phyloP scores from a whole-genome alignment of 2,329 filamentous ascomycete genomes.

The Beauveria rudraprayagi region DNA sequence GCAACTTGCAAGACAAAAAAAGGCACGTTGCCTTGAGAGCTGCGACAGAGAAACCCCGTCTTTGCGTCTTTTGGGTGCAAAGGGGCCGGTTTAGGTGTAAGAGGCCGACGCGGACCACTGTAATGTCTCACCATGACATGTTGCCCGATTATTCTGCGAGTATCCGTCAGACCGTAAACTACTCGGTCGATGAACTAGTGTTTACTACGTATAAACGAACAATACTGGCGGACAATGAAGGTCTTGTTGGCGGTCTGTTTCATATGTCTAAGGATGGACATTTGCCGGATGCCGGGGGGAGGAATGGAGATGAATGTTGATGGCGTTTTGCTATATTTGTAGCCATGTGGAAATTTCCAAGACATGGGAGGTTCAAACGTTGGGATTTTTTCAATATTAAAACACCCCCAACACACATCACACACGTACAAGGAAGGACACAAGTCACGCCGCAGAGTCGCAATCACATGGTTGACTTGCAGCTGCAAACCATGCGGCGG shows the following conservation, averaged over 20 bases:
- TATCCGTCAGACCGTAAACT: too few relatives aligned
- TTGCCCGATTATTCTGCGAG: background rate
- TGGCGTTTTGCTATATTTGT: background rate
- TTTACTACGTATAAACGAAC: too few relatives aligned
- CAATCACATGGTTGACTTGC: slow-evolving; percentile 2
- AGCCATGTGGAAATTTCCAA: background rate
- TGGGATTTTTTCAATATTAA: background rate
- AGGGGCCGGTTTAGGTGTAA: slow-evolving; percentile 4
- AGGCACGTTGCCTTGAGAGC: too few relatives aligned
- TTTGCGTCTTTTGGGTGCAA: background rate
- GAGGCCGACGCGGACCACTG: slow-evolving; percentile 1
- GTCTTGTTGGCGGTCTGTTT: background rate
- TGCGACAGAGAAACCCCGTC: background rate
- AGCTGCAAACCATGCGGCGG: background rate
- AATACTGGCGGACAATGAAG: too few relatives aligned
- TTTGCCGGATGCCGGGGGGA: background rate
- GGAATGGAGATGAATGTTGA: background rate
- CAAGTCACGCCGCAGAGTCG: background rate
- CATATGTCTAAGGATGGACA: background rate
- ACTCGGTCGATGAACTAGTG: background rate
- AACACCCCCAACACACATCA: background rate
- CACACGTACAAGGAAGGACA: background rate
- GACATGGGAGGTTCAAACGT: background rate
- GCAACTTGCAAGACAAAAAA: background rate
- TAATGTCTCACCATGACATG: slow-evolving; percentile 8